Percentiles rank a stretch among this genome's conserved stretches.
Conservation (phyloP, 371 early-diverging fungal genomes). For the Coelomomyces lativittatus region DNA sequence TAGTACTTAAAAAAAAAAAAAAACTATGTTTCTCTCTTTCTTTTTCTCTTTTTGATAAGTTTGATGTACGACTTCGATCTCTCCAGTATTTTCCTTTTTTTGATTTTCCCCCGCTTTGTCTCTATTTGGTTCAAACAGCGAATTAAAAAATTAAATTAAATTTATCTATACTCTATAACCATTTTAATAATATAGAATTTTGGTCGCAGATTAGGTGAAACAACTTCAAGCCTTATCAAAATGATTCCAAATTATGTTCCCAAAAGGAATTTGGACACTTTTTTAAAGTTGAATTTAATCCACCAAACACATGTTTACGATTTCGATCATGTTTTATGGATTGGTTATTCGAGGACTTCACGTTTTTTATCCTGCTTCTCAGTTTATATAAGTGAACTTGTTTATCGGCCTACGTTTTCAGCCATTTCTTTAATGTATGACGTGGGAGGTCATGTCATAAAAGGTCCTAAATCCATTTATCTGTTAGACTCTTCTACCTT, state of each 20-base stretch:
- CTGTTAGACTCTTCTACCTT: too few species aligned
- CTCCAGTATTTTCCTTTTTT: constrained; percentile 4
- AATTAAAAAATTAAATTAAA: constrained; percentile 4
- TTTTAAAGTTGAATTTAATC: neutral
- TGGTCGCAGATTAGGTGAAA: constrained; percentile 8
- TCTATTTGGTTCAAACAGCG: neutral
- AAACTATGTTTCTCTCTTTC: too few species aligned
- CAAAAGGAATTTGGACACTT: neutral
- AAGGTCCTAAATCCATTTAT: too few species aligned
- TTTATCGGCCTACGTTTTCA: neutral
- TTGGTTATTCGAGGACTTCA: neutral
- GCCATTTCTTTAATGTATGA: neutral
- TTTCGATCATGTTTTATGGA: neutral
- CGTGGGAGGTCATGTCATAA: too few species aligned
- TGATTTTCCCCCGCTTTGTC: neutral
- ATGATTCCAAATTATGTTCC: neutral
- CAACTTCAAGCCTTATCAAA: constrained; percentile 5
- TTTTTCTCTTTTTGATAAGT: neutral
- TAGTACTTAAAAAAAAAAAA: too few species aligned
- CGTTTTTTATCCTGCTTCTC: neutral
- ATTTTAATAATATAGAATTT: constrained; percentile 6
- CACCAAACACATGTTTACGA: neutral
- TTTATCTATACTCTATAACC: neutral
- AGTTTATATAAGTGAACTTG: neutral
- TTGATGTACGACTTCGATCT: constrained; percentile 4